A percentile compares a stretch with the other conserved stretches of the same genome.
Evolutionary conservation across 164 flowering plant genomes (phyloP).

Genomic region (Berberis vulgaris): DNA sequence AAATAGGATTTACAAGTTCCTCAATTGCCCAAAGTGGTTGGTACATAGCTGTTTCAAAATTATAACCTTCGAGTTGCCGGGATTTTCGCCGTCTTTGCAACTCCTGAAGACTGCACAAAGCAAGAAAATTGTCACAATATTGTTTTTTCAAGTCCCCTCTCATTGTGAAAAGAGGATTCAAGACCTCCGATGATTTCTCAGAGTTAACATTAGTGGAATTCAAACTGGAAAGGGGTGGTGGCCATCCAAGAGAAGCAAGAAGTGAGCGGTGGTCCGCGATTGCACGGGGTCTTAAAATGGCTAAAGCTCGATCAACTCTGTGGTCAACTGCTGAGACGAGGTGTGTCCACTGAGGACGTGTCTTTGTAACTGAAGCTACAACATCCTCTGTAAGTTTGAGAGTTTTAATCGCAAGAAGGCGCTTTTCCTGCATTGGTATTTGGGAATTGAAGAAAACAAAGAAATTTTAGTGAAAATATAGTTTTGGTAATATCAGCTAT

Average conservation of each 20-base stretch:
- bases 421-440: constrained; percentile 35
- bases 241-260: constrained; percentile 95
- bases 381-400: constrained; percentile 59
- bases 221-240: constrained; percentile 67
- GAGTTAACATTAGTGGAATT: constrained; percentile 29
- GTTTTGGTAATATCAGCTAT: constrained; percentile 2
- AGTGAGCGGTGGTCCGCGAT: constrained; percentile 83
- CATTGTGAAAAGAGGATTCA: constrained; percentile 76
- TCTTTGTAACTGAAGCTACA: constrained; percentile 44
- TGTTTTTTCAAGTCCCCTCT: constrained; percentile 70
- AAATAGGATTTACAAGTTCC: constrained; percentile 89
- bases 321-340: constrained; percentile 91
- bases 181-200: constrained; percentile 30
- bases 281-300: constrained; percentile 85
- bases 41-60: constrained; percentile 36
- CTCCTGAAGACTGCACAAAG: constrained; percentile 76
- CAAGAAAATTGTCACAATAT: constrained; percentile 75
- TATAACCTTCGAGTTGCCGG: constrained; percentile 69
- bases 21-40: constrained; percentile 97
- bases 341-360: constrained; percentile 65
- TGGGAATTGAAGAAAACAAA: constrained; percentile 2
- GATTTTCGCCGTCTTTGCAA: constrained; percentile 66
- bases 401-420: constrained; percentile 49
- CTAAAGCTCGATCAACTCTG: constrained; percentile 86
- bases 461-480: not conserved